phyloP scores from a whole-genome alignment of 345 rosid genomes.

The Eucalyptus camaldulensis region DNA sequence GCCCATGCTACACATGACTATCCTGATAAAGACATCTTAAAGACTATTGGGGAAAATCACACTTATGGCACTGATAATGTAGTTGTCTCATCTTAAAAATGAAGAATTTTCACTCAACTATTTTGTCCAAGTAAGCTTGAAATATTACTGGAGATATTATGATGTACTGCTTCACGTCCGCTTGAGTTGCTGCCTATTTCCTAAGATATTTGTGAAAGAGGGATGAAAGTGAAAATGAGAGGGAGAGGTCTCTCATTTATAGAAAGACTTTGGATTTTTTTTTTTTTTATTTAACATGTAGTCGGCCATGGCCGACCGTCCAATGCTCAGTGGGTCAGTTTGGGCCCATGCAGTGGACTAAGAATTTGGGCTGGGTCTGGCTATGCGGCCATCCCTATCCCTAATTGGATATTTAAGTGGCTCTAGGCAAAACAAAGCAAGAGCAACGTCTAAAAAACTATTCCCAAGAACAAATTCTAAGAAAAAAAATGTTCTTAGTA shows the following conservation, averaged over 20 bases:
- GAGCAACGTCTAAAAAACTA: not conserved
- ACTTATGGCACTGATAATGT: not conserved
- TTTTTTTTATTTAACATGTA: not conserved
- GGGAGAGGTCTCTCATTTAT: not conserved
- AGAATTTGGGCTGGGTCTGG: not conserved
- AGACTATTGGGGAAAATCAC: fast-evolving
- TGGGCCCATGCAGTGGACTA: not conserved
- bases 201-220: not conserved
- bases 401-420: not conserved
- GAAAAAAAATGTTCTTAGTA: fast-evolving
- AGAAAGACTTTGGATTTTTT: not conserved
- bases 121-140: not conserved
- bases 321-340: not conserved
- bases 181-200: not conserved
- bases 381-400: not conserved
- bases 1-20: fast-evolving
- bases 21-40: not conserved
- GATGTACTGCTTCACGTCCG: not conserved
- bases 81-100: no score
- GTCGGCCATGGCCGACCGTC: not conserved
- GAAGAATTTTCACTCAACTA: not conserved
- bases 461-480: no score
- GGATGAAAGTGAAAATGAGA: not conserved
- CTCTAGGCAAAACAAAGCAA: not conserved
- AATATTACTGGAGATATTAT: not conserved